Evolutionary conservation across 257 asterid genomes (phyloP), one percentile per base, ranked within the genome.

Genomic region (Coffea canephora): DNA sequence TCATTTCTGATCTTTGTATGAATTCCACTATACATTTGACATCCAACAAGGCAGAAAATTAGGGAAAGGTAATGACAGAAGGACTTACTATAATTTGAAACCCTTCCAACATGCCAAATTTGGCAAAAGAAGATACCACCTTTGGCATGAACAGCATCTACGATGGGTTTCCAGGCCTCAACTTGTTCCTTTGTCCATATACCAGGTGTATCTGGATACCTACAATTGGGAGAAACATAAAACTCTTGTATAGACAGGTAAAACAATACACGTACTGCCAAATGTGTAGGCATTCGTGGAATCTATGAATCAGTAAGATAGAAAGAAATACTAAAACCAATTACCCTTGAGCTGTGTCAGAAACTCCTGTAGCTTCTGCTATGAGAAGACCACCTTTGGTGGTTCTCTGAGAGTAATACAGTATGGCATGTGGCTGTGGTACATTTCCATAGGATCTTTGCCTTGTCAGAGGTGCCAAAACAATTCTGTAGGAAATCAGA

Each of bases 391-490:
- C 91, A 0, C 91, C 97, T 69, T 87, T 74, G 57, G 81, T 76
- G 74, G 94, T 83, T 86, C 97, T 89, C 84, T 91, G 97, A 0
- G 94, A 81, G 86, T 89, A 93, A 50, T 91, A 89, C 84, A 90
- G 74, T 54, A 80, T 70, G 74, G 95, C 94, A 84, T 93, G 96
- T 12, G 90, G 91, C 79, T 90, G 97, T 25, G 96, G 96, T 39
- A 93, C 82, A 49, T 88, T 85, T 62, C 78, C 76, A 8, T 70
- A 89, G 4, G 97, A 90, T 83, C 95, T 86, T 77, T 85, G 88
- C 85, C 96, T 89, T 5, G 96, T 89, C 73, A 93, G 73, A 5
- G 96, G 96, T 18, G 96, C 93, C 89, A 91, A 54, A 59, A 91
- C 92, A 80, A 91, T 78, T 83, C 95, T 91, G 88, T 23, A 46